A percentile compares a stretch with the other conserved stretches of the same genome.
These are phyloP conservation scores for Euphorbia pulcherrima DNA, from an alignment of 345 rosid species.

Conservation along the genomic window DNA sequence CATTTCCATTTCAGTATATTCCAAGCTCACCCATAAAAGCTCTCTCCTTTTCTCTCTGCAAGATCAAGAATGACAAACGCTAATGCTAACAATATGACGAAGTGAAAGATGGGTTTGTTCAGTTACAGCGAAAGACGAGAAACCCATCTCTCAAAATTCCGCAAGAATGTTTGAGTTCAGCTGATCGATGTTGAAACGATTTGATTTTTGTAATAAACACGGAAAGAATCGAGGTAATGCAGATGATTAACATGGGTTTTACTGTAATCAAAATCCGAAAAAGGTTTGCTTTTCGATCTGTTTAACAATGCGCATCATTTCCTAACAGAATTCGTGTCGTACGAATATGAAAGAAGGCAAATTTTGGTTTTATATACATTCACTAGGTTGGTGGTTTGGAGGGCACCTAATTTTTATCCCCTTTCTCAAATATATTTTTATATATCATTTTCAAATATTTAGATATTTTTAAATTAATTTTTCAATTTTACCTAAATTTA, in stretches of 20 bases:
- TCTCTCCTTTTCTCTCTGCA: neutral
- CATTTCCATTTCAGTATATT: slow-evolving; percentile 7
- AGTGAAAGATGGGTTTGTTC: neutral
- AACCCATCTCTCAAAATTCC: neutral
- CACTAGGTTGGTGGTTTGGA: too few species aligned
- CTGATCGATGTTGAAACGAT: neutral
- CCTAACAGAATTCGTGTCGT: neutral
- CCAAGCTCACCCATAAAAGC: neutral
- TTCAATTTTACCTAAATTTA: too few species aligned
- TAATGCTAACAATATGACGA: neutral
- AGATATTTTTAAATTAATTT: too few species aligned
- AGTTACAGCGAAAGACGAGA: neutral
- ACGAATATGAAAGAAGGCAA: too few species aligned
- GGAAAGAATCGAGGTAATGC: neutral
- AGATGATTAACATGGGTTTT: neutral
- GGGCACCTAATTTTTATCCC: too few species aligned
- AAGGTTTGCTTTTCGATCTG: neutral
- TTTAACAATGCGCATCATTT: neutral
- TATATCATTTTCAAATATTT: too few species aligned
- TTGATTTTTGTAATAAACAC: neutral
- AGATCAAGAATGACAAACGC: neutral
- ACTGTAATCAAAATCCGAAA: neutral
- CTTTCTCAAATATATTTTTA: too few species aligned
- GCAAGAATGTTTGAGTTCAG: neutral
- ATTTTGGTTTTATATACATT: too few species aligned